Base-by-base conservation (phyloP, 192 early-diverging fungal genomes). In the Coemansia sp. region DNA sequence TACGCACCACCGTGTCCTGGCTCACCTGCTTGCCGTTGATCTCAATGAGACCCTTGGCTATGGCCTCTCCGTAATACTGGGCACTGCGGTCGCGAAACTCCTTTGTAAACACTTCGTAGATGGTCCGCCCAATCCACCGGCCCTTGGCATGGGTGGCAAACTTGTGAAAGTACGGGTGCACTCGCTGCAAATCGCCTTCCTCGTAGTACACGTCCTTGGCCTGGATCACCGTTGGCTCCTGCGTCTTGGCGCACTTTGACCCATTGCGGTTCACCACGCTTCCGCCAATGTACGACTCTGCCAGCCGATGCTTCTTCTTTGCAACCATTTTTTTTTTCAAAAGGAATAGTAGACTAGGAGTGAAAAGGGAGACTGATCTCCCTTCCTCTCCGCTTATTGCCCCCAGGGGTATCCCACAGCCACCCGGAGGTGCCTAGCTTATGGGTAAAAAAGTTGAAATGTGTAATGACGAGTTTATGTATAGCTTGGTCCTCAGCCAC, bases 21-120 rank as follows among this genome's bases (percentile, higher is more conserved):
- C 55, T 34, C 2, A 85, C 80, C 12, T 34, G 47, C 20, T 83
- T 42, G 6, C 66, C 78, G 57, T 96, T 98, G 29, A 98, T 67
- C 25, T 68, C 80, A 21, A 98, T 89, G n/a, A 82, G 71, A 0
- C 96, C 96, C 37, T 64, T 64, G 37, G 67, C 51, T 39, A 98
- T 96, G 0, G 92, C 91, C 44, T 71, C 54, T 45, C 67, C 69
- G 74, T 96, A 98, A 69, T 96, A 98, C 13, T 72, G 64, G 7
- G 64, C 56, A 3, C 77, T 56, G 23, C 87, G 82, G 69, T 94
- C 93, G 30, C 90, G 80, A 58, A 98, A 98, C 63, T 98, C 96
- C 9, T 72, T 79, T 55, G 56, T 49, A 47, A 96, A 94, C 9
- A 95, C 79, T 16, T 91, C 84, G n/a, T 84, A 64, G n/a, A 98